Evolutionary conservation across 1,139 yeast genomes (phyloP).

Genomic region (Ogataea hybrid): DNA sequence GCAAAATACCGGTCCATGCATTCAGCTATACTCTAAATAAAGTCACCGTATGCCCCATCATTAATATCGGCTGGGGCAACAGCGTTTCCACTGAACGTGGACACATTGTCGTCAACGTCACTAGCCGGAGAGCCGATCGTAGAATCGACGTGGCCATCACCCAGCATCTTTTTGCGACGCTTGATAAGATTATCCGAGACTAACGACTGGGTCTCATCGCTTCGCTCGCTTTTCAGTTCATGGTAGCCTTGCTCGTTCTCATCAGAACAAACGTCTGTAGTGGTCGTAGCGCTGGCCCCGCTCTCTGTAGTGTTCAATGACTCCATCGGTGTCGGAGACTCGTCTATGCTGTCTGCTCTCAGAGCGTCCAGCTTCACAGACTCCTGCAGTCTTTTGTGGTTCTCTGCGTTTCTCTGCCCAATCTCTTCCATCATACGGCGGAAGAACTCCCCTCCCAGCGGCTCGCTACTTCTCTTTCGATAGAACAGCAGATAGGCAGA

Average conservation of each 20-base stretch:
- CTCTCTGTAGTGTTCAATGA: slow-evolving; percentile 5
- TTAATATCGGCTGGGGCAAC: slow-evolving; percentile 16
- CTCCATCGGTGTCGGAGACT: slow-evolving; percentile 9
- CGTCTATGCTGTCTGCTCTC: slow-evolving; percentile 5
- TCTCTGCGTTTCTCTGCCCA: slow-evolving; percentile 16
- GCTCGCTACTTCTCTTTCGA: slow-evolving; percentile 46
- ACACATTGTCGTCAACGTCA: slow-evolving; percentile 27
- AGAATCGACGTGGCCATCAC: slow-evolving; percentile 28
- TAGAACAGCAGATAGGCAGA: slow-evolving; percentile 90
- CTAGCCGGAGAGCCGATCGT: slow-evolving; percentile 28
- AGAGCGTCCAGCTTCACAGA: not conserved
- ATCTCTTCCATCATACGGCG: slow-evolving; percentile 22
- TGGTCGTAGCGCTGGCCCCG: slow-evolving; percentile 3
- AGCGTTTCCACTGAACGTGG: slow-evolving; percentile 24
- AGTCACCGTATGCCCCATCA: slow-evolving; percentile 14
- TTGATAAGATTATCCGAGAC: slow-evolving; percentile 17
- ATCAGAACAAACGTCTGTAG: slow-evolving; percentile 12
- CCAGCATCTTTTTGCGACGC: slow-evolving; percentile 25
- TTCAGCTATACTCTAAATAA: not conserved
- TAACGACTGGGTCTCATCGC: slow-evolving; percentile 5
- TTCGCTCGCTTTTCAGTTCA: slow-evolving; percentile 7
- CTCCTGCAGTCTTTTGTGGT: not conserved
- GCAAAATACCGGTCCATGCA: not conserved
- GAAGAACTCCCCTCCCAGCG: slow-evolving; percentile 31
- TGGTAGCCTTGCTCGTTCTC: slow-evolving; percentile 8